A percentile compares a stretch with the other conserved stretches of the same genome.
phyloP scores from a whole-genome alignment of 345 rosid genomes.

The Psidium guajava region DNA sequence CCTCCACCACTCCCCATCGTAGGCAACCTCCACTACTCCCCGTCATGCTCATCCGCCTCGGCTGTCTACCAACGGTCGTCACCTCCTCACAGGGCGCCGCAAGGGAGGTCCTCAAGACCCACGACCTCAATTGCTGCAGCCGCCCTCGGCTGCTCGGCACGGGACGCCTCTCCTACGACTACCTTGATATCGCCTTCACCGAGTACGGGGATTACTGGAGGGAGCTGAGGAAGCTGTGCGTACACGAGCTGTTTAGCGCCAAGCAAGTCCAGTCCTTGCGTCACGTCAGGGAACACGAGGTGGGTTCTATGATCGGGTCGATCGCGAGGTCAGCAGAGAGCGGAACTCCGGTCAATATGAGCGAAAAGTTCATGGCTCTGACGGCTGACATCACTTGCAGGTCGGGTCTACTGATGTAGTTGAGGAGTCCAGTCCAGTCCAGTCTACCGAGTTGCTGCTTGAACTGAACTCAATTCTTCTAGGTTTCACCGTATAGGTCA shows the following conservation, averaged over 20 bases:
- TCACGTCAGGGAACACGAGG: slow-evolving; percentile 17
- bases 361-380: slow-evolving; percentile 12
- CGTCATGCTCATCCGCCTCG: slow-evolving; percentile 18
- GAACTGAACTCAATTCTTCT: neutral
- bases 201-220: slow-evolving; percentile 8
- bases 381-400: slow-evolving; percentile 2
- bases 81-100: slow-evolving; percentile 17
- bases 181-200: slow-evolving; percentile 15
- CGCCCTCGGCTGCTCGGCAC: slow-evolving; percentile 2
- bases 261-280: slow-evolving; percentile 5
- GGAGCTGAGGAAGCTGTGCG: slow-evolving; percentile 16
- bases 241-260: slow-evolving; percentile 9
- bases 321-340: slow-evolving; percentile 10
- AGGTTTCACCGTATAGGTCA: too few species aligned
- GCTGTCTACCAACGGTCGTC: slow-evolving; percentile 5
- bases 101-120: slow-evolving; percentile 6
- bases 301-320: slow-evolving; percentile 9
- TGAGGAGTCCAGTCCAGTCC: neutral
- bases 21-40: neutral
- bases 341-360: slow-evolving; percentile 9
- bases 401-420: neutral
- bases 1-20: neutral
- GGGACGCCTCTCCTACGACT: slow-evolving; percentile 19
- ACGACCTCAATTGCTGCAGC: slow-evolving; percentile 12
- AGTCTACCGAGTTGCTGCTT: neutral